Evolutionary conservation across 495 filamentous ascomycete genomes (phyloP), one percentile per base, ranked within the genome.

Genomic region (Platismatia glauca): DNA sequence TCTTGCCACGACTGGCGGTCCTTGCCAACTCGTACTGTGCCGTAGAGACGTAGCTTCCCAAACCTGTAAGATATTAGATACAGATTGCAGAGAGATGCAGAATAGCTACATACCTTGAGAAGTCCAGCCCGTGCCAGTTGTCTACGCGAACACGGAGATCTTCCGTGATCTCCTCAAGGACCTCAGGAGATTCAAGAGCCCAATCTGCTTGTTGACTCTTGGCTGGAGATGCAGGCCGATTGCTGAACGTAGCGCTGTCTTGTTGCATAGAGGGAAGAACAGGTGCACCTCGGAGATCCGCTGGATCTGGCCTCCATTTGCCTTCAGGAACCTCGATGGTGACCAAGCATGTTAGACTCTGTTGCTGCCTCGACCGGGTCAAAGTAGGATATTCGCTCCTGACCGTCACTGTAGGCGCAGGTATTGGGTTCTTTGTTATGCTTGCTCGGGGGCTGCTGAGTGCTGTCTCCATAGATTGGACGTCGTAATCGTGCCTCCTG

Each of bases 81-180:
- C 33, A 56, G 50, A 39, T 7, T 29, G 35, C 34, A 38, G 3
- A n/a, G 20, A 33, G 27, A 29, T n/a, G 2, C 39, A 41, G 16
- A 37, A 33, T 22, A 18, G 56, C 31, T 33, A 65, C 78, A 60
- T 81, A 91, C 87, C 91, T 83, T 70, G 83, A 80, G 71, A 97
- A 97, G 70, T 99, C 95, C n/a, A 97, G 78, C 0, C 94, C 95
- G 72, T 99, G 94, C 94, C 94, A 99, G 67, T 99, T 97, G 64
- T 99, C 94, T 24, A 97, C 94, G 41, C 90, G 85, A 50, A 79
- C 82, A 55, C 89, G 85, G 62, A 99, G 74, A 66, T 87, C 89
- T 69, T 97, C 91, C 3, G 92, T 95, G 69, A 96, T 86, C 61
- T 90, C 87, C 38, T 91, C 85, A 62, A 98, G 71, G 16, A 83